These are phyloP conservation scores for Fusarium sp. DNA, from an alignment of 2,329 filamentous ascomycete species.

Conservation along the genomic window DNA sequence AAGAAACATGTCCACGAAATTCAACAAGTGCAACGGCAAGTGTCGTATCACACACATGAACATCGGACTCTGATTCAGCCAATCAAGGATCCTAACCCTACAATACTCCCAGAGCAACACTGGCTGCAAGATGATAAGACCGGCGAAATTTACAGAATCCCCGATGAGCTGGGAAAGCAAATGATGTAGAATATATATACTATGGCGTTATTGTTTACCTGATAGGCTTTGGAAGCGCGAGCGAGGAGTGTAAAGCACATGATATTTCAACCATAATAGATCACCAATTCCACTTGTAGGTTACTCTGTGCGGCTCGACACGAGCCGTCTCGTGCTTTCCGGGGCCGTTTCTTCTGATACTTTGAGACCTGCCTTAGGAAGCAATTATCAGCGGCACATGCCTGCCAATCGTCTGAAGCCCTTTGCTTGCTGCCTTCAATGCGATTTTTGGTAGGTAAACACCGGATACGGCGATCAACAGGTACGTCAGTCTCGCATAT, in stretches of 20 bases:
- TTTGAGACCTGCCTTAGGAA: background rate
- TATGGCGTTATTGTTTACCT: background rate
- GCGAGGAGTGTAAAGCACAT: constrained; percentile 5
- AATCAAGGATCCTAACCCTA: constrained; percentile 39
- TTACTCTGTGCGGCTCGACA: background rate
- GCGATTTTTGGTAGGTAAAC: background rate
- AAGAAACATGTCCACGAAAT: constrained; percentile 31
- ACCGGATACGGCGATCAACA: too few species aligned
- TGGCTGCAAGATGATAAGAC: constrained; percentile 40
- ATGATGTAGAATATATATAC: constrained; percentile 12
- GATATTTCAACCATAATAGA: background rate
- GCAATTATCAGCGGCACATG: background rate
- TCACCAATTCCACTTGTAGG: background rate
- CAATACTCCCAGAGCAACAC: constrained; percentile 37
- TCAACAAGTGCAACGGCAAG: background rate
- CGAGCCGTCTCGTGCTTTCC: background rate
- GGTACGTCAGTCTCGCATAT: too few species aligned
- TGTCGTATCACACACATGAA: background rate
- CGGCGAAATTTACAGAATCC: constrained; percentile 46
- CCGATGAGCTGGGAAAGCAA: constrained; percentile 30
- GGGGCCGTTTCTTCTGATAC: background rate
- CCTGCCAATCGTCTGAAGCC: background rate
- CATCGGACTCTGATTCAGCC: constrained; percentile 40
- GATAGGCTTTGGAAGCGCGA: background rate
- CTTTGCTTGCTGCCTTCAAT: background rate